Evolutionary conservation across 345 rosid genomes (phyloP), one percentile per base, ranked within the genome.

Genomic region (Erodium maritimum): DNA sequence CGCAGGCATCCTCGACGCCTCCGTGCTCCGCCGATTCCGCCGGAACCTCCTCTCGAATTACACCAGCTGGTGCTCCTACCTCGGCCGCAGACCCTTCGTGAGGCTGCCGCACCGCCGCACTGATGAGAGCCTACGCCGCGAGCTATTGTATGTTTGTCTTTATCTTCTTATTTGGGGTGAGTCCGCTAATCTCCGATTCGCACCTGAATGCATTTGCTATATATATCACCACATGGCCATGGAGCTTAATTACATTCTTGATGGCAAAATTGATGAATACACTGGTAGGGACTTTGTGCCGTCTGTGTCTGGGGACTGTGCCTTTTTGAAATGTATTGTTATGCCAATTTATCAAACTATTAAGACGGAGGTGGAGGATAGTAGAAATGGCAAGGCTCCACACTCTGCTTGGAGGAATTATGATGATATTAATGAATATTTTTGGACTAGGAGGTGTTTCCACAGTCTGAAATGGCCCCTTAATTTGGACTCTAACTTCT

Each of bases 371-470:
- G 76, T 80, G 23, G 77, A 78, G 37, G 74, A 68, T 55, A 85
- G 97, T 57, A 68, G 74, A 63, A 78, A 91, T 52, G 97, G 96
- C 34, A 85, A 79, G 0, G 73, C 70, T 46, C 85, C 91, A 18
- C 97, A 88, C 70, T 79, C 91, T 1, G 83, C 83, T 5, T 91
- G 97, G 97, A 73, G 97, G 75, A 91, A 91, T 64, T 91, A 91
- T 52, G 97, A 91, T 61, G 96, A 91, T 69, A 65, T 91, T 25
- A 84, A 91, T 17, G 95, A 91, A 76, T 91, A 78, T 24, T 91
- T 91, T 62, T 91, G 97, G 96, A 80, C 95, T 42, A 78, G 79
- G 62, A 71, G 96, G 77, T 91, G 97, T 61, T 91, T 91, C 42
- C 75, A 67, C 68, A 74, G 73, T 55, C 59, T 88, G 65, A 69